Evolutionary conservation across 2,329 filamentous ascomycete genomes (phyloP), one percentile per base, ranked within the genome.

Genomic region (Fusarium piperis): DNA sequence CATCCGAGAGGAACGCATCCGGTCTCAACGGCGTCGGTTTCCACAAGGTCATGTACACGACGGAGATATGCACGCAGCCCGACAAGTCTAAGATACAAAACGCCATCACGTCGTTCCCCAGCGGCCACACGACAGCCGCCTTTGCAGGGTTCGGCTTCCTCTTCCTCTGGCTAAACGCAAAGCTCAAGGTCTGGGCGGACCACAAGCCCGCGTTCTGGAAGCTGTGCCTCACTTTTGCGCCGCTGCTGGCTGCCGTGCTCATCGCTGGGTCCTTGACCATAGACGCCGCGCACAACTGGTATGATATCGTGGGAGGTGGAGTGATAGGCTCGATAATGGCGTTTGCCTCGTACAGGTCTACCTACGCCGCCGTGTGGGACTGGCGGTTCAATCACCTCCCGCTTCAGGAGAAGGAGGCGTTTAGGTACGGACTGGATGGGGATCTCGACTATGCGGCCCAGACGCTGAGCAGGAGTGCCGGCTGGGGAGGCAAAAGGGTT

Each of bases 121-220:
- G 89, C 2, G 93, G 93, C 1, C 92, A 94, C 79, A 90, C 90
- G 6, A 93, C 92, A 0, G 92, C 92, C 1, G 91, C 91, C 0
- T 94, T 93, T 65, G 91, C 90, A 0, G 91, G 91, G 6, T 92
- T 93, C 73, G 85, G 93, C 23, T 94, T 88, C 77, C 82, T 94
- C 3, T 91, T 87, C 72, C 83, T 94, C 2, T 94, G 94, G 82
- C 87, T 94, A 48, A 94, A 94, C 79, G 92, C 91, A 53, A 94
- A 94, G 83, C 85, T 94, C 72, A 94, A 94, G 85, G 87, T 93
- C 62, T 93, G 90, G 74, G 83, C 88, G 70, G 91, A 93, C 83
- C 91, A 92, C 78, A 92, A 93, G 77, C 89, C 92, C 0, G 85
- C 89, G 13, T 89, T 93, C 86, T 94, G 92, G 92, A 94, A 94